A percentile compares a stretch with the other conserved stretches of the same genome.
These are phyloP conservation scores for Phytomonas francai DNA, from an alignment of 208 protist genomes.

Conservation along the genomic window DNA sequence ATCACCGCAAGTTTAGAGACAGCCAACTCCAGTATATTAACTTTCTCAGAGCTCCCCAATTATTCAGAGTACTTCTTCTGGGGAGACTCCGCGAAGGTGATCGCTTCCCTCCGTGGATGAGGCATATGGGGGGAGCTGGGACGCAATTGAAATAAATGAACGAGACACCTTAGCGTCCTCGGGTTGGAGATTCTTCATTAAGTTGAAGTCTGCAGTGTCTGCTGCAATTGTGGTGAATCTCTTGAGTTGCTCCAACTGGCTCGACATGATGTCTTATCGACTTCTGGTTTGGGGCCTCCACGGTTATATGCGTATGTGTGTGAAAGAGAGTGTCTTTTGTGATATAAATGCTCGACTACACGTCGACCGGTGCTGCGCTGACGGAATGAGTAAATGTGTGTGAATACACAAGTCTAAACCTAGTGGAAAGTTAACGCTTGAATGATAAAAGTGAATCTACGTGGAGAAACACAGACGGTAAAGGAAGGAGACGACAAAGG, in stretches of 20 bases:
- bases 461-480: too few relatives aligned
- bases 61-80: conserved; percentile 32
- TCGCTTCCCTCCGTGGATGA: conserved; percentile 80
- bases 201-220: conserved; percentile 96
- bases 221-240: conserved; percentile 85
- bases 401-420: too few relatives aligned
- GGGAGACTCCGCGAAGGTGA: conserved; percentile 87
- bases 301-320: not conserved
- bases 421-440: too few relatives aligned
- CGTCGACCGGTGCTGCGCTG: too few relatives aligned
- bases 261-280: conserved; percentile 36
- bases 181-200: conserved; percentile 89
- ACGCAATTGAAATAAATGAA: conserved; percentile 91
- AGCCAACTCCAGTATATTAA: conserved; percentile 59
- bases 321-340: too few relatives aligned
- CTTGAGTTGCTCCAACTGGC: conserved; percentile 67
- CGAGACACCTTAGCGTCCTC: conserved; percentile 98
- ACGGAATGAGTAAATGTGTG: too few relatives aligned
- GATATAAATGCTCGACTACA: too few relatives aligned
- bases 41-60: conserved; percentile 22
- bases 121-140: conserved; percentile 84
- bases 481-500: too few relatives aligned
- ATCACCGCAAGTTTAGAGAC: conserved; percentile 91
- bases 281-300: conserved; percentile 1
- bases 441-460: too few relatives aligned